Evolutionary conservation across 768 basidiomycete species (phyloP).

Genomic region (Piloderma croceum): DNA sequence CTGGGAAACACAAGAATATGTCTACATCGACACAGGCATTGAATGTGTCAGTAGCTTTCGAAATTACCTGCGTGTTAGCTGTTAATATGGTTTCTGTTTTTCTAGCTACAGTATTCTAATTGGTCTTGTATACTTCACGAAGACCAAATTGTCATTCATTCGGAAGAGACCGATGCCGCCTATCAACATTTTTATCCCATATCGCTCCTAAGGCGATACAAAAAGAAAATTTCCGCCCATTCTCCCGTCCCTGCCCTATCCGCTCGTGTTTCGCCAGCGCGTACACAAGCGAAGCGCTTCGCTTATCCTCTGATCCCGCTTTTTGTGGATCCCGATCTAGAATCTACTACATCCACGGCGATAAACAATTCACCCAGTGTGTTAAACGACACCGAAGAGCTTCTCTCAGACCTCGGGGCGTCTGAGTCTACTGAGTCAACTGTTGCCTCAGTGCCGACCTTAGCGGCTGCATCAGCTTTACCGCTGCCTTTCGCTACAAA

Average conservation of each 20-base stretch:
- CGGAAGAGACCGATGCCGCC: slow-evolving; percentile 60
- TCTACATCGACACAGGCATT: slow-evolving; percentile 70
- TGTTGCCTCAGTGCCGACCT: not conserved
- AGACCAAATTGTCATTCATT: slow-evolving; percentile 66
- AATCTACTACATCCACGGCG: no score
- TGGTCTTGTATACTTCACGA: slow-evolving; percentile 74
- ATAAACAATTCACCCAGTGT: no score
- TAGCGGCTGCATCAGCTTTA: not conserved
- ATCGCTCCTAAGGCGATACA: slow-evolving; percentile 32
- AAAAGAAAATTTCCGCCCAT: slow-evolving; percentile 19
- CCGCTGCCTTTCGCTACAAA: not conserved
- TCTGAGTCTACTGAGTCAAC: not conserved
- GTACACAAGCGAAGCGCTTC: slow-evolving; percentile 48
- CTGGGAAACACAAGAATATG: slow-evolving; percentile 61
- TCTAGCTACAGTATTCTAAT: slow-evolving; percentile 59
- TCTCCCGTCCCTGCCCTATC: slow-evolving; percentile 36
- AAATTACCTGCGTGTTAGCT: slow-evolving; percentile 3
- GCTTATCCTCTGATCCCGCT: slow-evolving; percentile 34
- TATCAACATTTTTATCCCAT: slow-evolving; percentile 68
- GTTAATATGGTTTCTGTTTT: not conserved
- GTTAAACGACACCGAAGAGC: no score
- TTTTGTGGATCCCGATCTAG: not conserved
- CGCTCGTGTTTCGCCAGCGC: slow-evolving; percentile 38
- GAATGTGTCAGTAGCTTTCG: slow-evolving; percentile 53
- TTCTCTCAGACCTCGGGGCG: no score